Evolutionary conservation across 768 basidiomycete species (phyloP).

Genomic region (Lentinus tigrinus): DNA sequence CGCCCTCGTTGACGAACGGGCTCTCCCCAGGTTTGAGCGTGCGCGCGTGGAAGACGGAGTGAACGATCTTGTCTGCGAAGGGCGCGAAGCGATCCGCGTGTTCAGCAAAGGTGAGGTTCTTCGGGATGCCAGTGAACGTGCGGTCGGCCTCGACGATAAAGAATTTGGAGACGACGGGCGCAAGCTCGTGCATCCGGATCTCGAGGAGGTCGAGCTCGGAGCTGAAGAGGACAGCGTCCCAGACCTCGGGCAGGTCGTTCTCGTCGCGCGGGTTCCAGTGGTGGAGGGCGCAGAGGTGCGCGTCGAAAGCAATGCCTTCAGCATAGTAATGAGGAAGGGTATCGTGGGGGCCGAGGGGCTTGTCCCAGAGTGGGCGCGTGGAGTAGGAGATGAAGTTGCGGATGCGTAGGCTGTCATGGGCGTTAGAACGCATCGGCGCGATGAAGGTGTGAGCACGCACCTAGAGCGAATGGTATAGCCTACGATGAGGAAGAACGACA

Average conservation of each 20-base stretch:
- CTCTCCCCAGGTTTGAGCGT: constrained; percentile 40
- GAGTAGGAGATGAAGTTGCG: constrained; percentile 53
- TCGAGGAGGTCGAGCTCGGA: constrained; percentile 64
- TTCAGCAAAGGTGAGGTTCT: constrained; percentile 48
- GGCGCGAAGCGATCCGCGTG: constrained; percentile 46
- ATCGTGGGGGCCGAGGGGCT: constrained; percentile 43
- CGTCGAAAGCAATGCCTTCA: constrained; percentile 46
- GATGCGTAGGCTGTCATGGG: constrained; percentile 46
- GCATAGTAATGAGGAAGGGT: constrained; percentile 57
- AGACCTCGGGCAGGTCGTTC: constrained; percentile 31
- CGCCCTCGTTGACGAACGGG: constrained; percentile 51
- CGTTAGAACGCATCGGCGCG: background rate
- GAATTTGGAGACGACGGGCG: constrained; percentile 55
- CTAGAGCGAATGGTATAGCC: constrained; percentile 11
- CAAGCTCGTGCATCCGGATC: constrained; percentile 61
- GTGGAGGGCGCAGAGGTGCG: constrained; percentile 49
- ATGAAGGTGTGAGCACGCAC: background rate
- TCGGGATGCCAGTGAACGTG: constrained; percentile 61
- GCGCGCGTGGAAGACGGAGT: constrained; percentile 47
- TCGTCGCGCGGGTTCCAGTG: constrained; percentile 46
- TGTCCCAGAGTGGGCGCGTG: constrained; percentile 61
- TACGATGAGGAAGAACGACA: constrained; percentile 4
- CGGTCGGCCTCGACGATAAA: constrained; percentile 59
- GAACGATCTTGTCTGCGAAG: constrained; percentile 54
- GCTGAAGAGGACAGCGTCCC: constrained; percentile 62